Base-by-base conservation (phyloP, 2,329 filamentous ascomycete genomes). In the Fusarium succisae region DNA sequence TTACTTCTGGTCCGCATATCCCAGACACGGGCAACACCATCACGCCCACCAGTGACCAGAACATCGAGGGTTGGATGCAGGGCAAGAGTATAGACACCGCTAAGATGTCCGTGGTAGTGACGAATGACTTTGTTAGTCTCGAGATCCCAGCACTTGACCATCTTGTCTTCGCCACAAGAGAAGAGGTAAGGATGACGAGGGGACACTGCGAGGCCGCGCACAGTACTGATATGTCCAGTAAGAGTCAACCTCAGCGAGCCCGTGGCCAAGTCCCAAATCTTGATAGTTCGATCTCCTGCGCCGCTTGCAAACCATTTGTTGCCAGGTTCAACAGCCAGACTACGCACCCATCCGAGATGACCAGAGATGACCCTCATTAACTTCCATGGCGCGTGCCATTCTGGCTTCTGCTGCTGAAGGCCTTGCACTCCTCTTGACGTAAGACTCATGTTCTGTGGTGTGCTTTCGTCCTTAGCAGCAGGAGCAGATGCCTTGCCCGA, bases 121-220 rank as follows among this genome's bases (percentile, higher is more conserved):
- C 96, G 91, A 80, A 98, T 98, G 69, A 99, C 96, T 83, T 98
- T 98, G 86, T 99, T 99, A n/a, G 96, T 98, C 83, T 99, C 96
- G 75, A 99, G 86, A 85, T 99, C 96, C 96, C 96, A 99, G 85
- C 96, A 99, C 84, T 99, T 99, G 72, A 99, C 96, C 95, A 98
- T 98, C 86, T 99, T 99, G 82, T 99, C 96, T 83, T 99, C 96
- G 66, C 94, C 97, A 80, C 96, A 99, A 17, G 95, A 98, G 83
- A 99, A 99, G 15, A 99, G 89, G 80, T 99, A 99, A 0, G 96
- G 97, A 84, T 99, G 96, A 53, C 96, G 88, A 22, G 95, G 94
- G 26, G 94, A 98, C 13, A 99, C 94, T 0, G 96, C 96, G 54
- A 99, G 88, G 5, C 96, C 96, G 60, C 95, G 91, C 2, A 98